Base-by-base conservation (phyloP, 306 rosid genomes). In the Canavalia gladiata region DNA sequence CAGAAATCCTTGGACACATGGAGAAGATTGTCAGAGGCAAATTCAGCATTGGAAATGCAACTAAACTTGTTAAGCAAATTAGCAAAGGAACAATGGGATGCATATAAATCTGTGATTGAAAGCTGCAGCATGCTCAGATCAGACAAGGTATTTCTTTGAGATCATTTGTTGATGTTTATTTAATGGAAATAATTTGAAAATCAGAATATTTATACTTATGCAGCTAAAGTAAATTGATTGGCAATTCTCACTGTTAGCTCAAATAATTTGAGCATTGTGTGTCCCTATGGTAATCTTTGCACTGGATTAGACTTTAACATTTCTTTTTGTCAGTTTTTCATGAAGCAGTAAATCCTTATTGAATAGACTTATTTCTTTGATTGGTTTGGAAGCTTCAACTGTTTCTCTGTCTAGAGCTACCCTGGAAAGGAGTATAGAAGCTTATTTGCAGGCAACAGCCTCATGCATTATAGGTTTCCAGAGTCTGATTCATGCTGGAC, bases 41-140 rank as follows among this genome's bases (percentile, higher is more conserved):
- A 95, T 83, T 89, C 88, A 59, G 85, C 84, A 29, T 92, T 95
- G 78, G 99, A 95, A 88, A 80, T 52, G 31, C 97, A 92, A 65
- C 82, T 95, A 75, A 90, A 76, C 78, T 56, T 75, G 67, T 85
- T 95, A 82, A 88, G 88, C 56, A 84, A 87, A 85, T 84, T 88
- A 72, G 99, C 98, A 49, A 87, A 82, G 81, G 91, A 90, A 75
- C 90, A 92, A 72, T 90, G 98, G 97, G 97, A 89, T 90, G 92
- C 88, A 57, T 95, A 95, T 82, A 82, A 86, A 81, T 75, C 79
- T 78, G 77, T 87, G 72, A 86, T 95, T 86, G 69, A 83, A 73
- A 71, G 75, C 77, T 95, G 97, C 89, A 82, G 94, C 90, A 69
- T 55, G 74, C 92, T 90, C 68, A 90, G 87, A 87, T 81, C 96